These are phyloP conservation scores for Yarrowia sp. DNA, from an alignment of 805 yeast genomes.

Conservation along the genomic window DNA sequence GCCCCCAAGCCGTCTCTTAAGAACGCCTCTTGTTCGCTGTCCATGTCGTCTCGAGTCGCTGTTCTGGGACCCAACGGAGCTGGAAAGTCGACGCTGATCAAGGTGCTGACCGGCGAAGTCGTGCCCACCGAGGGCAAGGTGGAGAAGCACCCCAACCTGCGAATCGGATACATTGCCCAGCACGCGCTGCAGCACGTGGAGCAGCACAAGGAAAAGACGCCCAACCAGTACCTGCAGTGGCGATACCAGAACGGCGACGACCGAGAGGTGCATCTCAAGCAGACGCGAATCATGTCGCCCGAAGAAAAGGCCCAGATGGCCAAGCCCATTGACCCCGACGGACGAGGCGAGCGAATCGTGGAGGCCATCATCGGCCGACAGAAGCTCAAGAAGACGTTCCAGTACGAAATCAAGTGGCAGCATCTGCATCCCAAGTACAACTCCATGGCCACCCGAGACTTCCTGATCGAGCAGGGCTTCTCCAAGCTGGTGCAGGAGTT, in stretches of 20 bases:
- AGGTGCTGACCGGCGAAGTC: slow-evolving; percentile 89
- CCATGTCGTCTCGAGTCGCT: slow-evolving; percentile 96
- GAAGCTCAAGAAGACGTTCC: slow-evolving; percentile 94
- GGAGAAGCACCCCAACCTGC: slow-evolving; percentile 96
- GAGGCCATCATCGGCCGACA: slow-evolving; percentile 98
- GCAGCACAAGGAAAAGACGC: slow-evolving; percentile 95
- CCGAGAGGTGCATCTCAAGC: slow-evolving; percentile 93
- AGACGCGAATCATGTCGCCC: slow-evolving; percentile 83
- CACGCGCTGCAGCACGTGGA: slow-evolving; percentile 98
- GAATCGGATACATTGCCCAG: slow-evolving; percentile 98
- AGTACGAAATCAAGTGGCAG: slow-evolving; percentile 95
- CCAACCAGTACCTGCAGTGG: slow-evolving; percentile 98
- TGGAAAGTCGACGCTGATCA: slow-evolving; percentile 95
- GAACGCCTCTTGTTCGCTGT: slow-evolving; percentile 86
- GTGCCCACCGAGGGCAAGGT: slow-evolving; percentile 87
- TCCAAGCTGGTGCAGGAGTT: slow-evolving; percentile 92
- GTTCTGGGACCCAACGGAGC: slow-evolving; percentile 98
- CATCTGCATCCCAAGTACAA: slow-evolving; percentile 90
- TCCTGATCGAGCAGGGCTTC: slow-evolving; percentile 81
- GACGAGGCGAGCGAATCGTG: slow-evolving; percentile 83
- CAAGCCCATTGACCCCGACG: slow-evolving; percentile 83
- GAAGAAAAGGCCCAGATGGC: slow-evolving; percentile 79
- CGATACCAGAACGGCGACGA: slow-evolving; percentile 97
- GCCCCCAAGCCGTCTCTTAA: slow-evolving; percentile 80
- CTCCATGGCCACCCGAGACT: slow-evolving; percentile 90